Base-by-base conservation (phyloP, 768 basidiomycete species). In the Suillus plorans region DNA sequence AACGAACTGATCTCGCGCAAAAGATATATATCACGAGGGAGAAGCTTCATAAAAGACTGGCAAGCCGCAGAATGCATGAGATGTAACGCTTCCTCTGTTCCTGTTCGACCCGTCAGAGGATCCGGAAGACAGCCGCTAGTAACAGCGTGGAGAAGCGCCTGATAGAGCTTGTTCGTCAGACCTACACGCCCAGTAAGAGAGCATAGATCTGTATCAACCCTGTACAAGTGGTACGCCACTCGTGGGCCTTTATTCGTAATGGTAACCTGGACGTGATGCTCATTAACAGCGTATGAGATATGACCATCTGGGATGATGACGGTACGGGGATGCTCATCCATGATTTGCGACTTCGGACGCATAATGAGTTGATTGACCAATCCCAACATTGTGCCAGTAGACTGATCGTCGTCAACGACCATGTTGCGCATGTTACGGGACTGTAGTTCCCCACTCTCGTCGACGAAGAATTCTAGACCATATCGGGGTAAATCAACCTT, bases 311-410 rank as follows among this genome's bases (percentile, higher is more conserved):
- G 84, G 41, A 85, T 73, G 50, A 84, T 69, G 41, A 83, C 72
- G 5, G 63, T 65, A 16, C 74, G 66, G 2, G 65, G 65, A 12
- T 67, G 56, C 28, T 66, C 66, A 1, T 44, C 59, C 0, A 9
- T 18, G n/a, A 37, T n/a, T 13, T 60, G 13, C 9, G 4, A 20
- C 68, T 73, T 56, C 67, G 71, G 70, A 18, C 81, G 75, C 49
- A 84, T 76, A 3, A 85, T 73, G n/a, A 83, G 79, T 53, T 72
- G 76, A 39, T 72, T 79, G 41, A 57, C 49, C 39, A 86, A 68
- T 20, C 84, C 85, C 44, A 83, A 77, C 69, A 86, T 70, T 1
- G 82, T 79, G 2, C 82, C 82, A 2, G 72, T 71, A 2, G 75
- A 81, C 64, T 85, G 85, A 37, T 73, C 60, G 1, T 61, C 4